These are phyloP conservation scores for Cornus suecica DNA, from an alignment of 148 eudicot species.

Conservation along the genomic window DNA sequence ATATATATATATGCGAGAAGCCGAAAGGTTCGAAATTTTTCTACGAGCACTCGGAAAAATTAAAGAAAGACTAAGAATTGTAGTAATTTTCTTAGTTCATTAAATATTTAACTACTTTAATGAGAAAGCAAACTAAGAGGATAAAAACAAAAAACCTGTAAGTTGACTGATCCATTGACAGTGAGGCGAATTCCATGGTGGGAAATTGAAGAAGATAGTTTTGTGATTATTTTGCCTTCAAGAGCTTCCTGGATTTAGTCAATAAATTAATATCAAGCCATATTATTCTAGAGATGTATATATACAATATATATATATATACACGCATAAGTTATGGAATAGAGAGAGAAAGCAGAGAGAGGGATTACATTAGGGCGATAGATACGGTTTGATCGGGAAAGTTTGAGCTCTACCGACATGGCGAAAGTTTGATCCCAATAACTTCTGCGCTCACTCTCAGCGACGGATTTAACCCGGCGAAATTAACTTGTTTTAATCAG, in stretches of 20 bases:
- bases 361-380: constrained; percentile 43
- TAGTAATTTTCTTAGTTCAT: no score
- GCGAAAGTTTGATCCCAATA: no score
- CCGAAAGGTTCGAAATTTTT: background rate
- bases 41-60: background rate
- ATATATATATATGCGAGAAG: no score
- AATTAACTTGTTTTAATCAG: no score
- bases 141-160: constrained; percentile 45
- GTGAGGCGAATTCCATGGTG: constrained; percentile 55
- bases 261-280: background rate
- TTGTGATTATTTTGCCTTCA: constrained; percentile 59
- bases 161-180: constrained; percentile 52
- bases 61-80: background rate
- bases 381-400: constrained; percentile 60
- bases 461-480: no score
- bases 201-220: constrained; percentile 52
- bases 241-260: constrained; percentile 46
- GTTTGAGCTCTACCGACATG: constrained; percentile 70
- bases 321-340: background rate
- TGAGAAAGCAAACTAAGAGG: background rate
- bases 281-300: background rate
- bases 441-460: no score
- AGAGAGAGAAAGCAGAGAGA: constrained; percentile 10
- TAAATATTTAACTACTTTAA: no score
- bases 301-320: background rate